Evolutionary conservation across 2,329 filamentous ascomycete genomes (phyloP), one percentile per base, ranked within the genome.

Genomic region (Dothistroma pini): DNA sequence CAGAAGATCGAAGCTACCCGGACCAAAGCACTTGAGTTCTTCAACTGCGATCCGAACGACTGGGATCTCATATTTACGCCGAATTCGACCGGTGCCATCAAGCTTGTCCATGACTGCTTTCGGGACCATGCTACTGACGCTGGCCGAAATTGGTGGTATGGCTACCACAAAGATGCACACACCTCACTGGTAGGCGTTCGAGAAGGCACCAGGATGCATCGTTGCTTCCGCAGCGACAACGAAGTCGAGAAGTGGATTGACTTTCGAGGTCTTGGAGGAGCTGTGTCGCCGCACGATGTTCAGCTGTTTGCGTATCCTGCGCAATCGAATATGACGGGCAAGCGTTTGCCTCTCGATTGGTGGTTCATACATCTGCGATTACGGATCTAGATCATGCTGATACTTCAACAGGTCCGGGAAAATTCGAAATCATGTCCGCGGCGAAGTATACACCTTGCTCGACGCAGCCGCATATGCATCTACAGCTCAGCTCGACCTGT

Each of bases 1-100:
- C 80, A 83, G 1, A 83, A 88, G 8, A 86, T 96, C 59, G 91
- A 96, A 66, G 86, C 93, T 73, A 80, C 89, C 44, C 86, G 93
- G 14, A 77, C 91, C 49, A 83, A 85, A n/a, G 81, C 90, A 4
- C 78, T 97, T 31, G 80, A 81, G 2, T 91, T 96, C 70, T 91
- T 96, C 77, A 87, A 89, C 53, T 92, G 91, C 2, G 85, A 91
- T 63, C 90, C 92, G 1, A 81, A 86, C 14, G 83, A 91, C 3
- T 97, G 93, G 68, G 92, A 96, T 68, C 76, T 97, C 2, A 84
- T 96, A 1, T 97, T 97, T 73, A 90, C 95, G 29, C 86, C 91
- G 34, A 97, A 97, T 75, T 89, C 93, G 19, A 96, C 93, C 0
- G 91, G 91, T 1, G 92, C 87, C 7, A 88, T 96, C 69, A 97